Evolutionary conservation across 306 rosid species (phyloP), one percentile per base, ranked within the genome.

Genomic region (Castanea sativa): DNA sequence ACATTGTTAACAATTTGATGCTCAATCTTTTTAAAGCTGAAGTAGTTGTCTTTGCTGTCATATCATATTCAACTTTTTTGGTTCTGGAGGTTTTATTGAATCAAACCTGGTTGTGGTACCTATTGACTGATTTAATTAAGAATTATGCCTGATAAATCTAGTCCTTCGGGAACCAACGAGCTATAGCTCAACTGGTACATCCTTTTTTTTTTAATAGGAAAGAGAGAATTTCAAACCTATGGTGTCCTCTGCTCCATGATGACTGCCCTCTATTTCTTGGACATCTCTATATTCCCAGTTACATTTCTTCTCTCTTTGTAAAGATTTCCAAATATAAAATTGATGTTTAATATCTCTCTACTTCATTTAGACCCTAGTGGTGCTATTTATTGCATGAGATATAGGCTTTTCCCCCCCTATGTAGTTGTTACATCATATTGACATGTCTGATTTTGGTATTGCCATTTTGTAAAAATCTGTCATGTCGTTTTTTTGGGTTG

Each of bases 391-490:
- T 16, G 19, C 32, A 18, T 5, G 45, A 67, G 71, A 9, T 33
- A 19, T 6, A 18, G 15, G 71, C 27, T 21, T 71, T 11, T 4
- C 3, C 2, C 8, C 5, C n/a, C 0, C 33, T 71, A 18, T 71
- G 18, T 45, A 6, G 53, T 45, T 45, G 32, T 4, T 23, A 14
- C 55, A 43, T 71, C 13, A 45, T 51, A 45, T 23, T 49, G 75
- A 6, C 21, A 11, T 43, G 33, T 16, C 16, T 69, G 73, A 45
- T 2, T 18, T 15, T 43, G 30, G 5, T 69, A 41, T 21, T 51
- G 14, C 27, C 35, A 71, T 80, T 56, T 75, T 38, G 20, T 19
- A 21, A 49, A 75, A 64, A 38, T 81, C 43, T 60, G 16, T 57
- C 57, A 18, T 79, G 19, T 59, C 51, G 5, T 77, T 63, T 32